Conservation (phyloP, 108 stramenopile genomes). For the Nitzschia sp. region DNA sequence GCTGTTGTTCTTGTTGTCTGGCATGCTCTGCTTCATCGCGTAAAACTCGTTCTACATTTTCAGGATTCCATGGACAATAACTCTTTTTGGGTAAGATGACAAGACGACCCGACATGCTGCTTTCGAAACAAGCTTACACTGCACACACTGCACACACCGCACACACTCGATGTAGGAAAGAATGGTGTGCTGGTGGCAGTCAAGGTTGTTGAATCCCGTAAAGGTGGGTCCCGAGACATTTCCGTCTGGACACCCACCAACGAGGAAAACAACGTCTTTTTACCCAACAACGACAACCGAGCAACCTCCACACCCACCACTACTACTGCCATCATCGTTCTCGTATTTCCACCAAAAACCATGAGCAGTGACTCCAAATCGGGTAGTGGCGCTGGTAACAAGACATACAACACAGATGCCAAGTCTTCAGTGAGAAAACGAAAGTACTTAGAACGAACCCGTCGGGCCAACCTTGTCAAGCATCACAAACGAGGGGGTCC, state of each 20-base stretch:
- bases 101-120: conserved; percentile 82
- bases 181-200: not conserved
- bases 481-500: conserved; percentile 57
- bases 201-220: no score
- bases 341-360: no score
- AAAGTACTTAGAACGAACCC: not conserved
- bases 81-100: conserved; percentile 85
- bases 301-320: no score
- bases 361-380: no score
- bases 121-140: not conserved
- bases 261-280: no score
- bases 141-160: not conserved
- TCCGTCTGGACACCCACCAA: no score
- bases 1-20: conserved; percentile 44
- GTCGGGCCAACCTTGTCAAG: not conserved
- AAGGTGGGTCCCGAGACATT: no score
- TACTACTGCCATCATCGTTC: no score
- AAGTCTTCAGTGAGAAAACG: conserved; percentile 1
- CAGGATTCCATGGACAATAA: conserved; percentile 88
- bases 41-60: conserved; percentile 83
- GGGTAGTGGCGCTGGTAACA: no score
- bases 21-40: conserved; percentile 72
- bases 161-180: no score
- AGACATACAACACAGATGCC: not conserved
- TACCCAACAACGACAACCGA: no score